Conservation (phyloP, 768 basidiomycete genomes). For the Leccinum aurantiacum region DNA sequence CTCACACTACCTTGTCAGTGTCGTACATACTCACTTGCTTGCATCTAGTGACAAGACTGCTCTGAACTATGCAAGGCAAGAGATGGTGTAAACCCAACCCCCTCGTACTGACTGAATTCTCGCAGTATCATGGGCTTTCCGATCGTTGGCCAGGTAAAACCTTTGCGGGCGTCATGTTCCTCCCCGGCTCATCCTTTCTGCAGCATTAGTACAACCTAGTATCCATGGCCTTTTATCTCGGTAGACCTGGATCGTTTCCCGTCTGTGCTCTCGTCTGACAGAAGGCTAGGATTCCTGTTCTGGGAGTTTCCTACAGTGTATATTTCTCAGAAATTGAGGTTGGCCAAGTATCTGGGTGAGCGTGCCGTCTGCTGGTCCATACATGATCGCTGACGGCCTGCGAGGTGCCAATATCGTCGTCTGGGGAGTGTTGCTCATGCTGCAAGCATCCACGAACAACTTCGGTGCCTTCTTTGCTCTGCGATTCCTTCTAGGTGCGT, state of each 20-base stretch:
- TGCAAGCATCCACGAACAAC: constrained; percentile 54
- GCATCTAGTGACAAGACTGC: constrained; percentile 62
- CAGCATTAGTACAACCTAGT: constrained; percentile 66
- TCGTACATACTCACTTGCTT: constrained; percentile 36
- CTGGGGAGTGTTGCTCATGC: constrained; percentile 61
- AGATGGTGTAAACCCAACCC: not conserved
- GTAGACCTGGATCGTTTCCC: constrained; percentile 27
- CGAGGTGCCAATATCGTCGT: constrained; percentile 55
- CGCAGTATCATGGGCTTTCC: constrained; percentile 65
- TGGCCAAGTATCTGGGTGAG: constrained; percentile 63
- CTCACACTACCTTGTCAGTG: not conserved
- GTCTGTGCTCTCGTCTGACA: constrained; percentile 2
- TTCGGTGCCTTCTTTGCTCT: constrained; percentile 64
- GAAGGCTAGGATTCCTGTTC: constrained; percentile 46
- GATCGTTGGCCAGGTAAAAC: constrained; percentile 54
- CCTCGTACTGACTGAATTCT: constrained; percentile 8
- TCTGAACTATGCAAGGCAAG: constrained; percentile 65
- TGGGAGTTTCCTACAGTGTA: constrained; percentile 70
- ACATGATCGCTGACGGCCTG: not conserved
- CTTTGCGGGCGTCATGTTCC: not conserved
- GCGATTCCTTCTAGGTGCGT: constrained; percentile 56
- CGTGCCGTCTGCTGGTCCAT: not conserved
- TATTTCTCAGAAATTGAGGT: constrained; percentile 57
- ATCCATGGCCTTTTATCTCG: constrained; percentile 63
- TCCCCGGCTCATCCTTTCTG: constrained; percentile 2